phyloP scores from a whole-genome alignment of 2,329 filamentous ascomycete species.

The Diaporthe vaccinii region DNA sequence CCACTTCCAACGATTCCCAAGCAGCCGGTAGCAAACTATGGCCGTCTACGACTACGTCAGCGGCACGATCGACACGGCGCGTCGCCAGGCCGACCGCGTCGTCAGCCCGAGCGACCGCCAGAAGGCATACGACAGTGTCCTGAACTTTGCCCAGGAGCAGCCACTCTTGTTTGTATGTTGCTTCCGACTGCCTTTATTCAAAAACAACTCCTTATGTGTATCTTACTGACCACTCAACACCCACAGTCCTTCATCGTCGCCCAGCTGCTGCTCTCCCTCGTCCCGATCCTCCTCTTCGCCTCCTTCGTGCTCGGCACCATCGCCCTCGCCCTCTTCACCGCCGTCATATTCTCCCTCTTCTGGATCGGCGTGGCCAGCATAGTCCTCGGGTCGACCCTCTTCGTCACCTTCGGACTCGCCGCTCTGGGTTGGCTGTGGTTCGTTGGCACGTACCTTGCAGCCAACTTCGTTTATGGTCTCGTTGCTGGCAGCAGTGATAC shows the following conservation, averaged over 20 bases:
- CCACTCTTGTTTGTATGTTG: constrained; percentile 78
- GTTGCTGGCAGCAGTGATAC: constrained; percentile 6
- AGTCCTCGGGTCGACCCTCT: constrained; percentile 76
- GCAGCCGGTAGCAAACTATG: constrained; percentile 32
- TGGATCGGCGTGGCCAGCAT: constrained; percentile 76
- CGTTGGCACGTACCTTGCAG: constrained; percentile 68
- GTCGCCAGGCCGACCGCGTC: constrained; percentile 61
- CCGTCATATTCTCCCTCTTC: constrained; percentile 76
- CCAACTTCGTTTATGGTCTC: constrained; percentile 61
- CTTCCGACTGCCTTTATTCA: too few relatives aligned
- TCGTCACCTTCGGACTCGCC: constrained; percentile 74
- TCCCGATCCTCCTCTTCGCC: constrained; percentile 78
- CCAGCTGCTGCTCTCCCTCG: constrained; percentile 74
- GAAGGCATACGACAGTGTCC: constrained; percentile 65
- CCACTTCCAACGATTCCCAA: background rate
- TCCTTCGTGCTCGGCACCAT: constrained; percentile 74
- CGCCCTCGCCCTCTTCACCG: constrained; percentile 72
- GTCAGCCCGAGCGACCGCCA: constrained; percentile 74
- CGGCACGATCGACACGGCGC: constrained; percentile 56
- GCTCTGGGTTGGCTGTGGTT: constrained; percentile 78
- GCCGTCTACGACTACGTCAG: constrained; percentile 52
- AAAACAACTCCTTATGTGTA: too few relatives aligned
- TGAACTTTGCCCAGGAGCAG: constrained; percentile 71
- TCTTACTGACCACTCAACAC: background rate
- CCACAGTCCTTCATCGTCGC: constrained; percentile 76